These are phyloP conservation scores for Kodamaea neixiangensis DNA, from an alignment of 805 yeast species.

Conservation along the genomic window DNA sequence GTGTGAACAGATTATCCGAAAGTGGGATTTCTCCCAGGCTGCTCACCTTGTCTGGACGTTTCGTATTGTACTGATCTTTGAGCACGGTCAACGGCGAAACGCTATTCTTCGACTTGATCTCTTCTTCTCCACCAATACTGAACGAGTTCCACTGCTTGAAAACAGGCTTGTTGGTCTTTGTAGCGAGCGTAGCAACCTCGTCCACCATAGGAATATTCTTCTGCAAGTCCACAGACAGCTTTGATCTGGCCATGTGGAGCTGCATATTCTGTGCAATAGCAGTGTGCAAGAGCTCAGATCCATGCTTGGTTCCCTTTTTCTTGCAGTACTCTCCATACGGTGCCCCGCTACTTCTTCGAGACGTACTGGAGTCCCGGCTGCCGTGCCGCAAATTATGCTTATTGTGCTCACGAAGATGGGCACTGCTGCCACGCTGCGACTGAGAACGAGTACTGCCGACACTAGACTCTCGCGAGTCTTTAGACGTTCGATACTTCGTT, in stretches of 20 bases:
- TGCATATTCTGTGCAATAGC: constrained; percentile 16
- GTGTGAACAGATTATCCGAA: constrained; percentile 8
- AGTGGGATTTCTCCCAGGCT: constrained; percentile 2
- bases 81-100: constrained; percentile 31
- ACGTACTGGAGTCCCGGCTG: constrained; percentile 6
- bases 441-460: not conserved
- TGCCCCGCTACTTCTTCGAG: not conserved
- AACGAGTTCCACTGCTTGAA: constrained; percentile 10
- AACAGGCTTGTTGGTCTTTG: not conserved
- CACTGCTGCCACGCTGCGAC: not conserved
- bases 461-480: constrained; percentile 6
- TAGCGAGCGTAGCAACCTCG: not conserved
- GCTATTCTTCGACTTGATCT: constrained; percentile 10
- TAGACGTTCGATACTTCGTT: constrained; percentile 1
- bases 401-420: constrained; percentile 1
- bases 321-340: not conserved
- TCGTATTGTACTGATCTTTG: constrained; percentile 28
- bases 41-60: constrained; percentile 17
- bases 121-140: not conserved
- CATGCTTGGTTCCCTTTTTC: not conserved
- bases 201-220: constrained; percentile 11
- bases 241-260: constrained; percentile 14
- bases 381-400: not conserved
- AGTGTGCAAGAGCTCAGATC: constrained; percentile 15
- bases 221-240: constrained; percentile 11